Evolutionary conservation across 2,329 filamentous ascomycete genomes (phyloP).

Genomic region (Aureobasidium sp.): DNA sequence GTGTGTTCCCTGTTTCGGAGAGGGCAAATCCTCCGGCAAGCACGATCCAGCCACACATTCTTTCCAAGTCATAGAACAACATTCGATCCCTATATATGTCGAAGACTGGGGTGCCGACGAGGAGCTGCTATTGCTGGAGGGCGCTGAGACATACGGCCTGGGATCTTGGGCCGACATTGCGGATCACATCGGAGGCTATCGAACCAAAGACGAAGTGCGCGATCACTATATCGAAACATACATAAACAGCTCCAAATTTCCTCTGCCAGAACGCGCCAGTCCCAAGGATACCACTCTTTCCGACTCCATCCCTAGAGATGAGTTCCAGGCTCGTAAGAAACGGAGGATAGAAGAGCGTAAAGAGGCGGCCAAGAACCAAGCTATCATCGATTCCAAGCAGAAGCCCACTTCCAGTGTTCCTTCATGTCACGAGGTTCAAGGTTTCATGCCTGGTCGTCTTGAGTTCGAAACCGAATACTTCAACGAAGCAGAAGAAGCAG

Average conservation of each 20-base stretch:
- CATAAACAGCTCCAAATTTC: slow-evolving; percentile 74
- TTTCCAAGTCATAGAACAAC: slow-evolving; percentile 93
- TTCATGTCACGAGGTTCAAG: slow-evolving; percentile 94
- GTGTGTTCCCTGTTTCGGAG: slow-evolving; percentile 89
- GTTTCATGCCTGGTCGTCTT: slow-evolving; percentile 94
- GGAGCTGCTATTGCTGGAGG: slow-evolving; percentile 86
- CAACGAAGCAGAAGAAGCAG: slow-evolving; percentile 95
- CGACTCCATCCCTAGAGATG: slow-evolving; percentile 75
- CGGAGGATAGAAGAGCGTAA: slow-evolving; percentile 85
- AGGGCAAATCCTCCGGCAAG: slow-evolving; percentile 69
- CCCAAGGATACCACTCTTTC: slow-evolving; percentile 73
- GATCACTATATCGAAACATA: slow-evolving; percentile 91
- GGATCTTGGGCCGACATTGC: slow-evolving; percentile 98
- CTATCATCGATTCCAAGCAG: slow-evolving; percentile 79
- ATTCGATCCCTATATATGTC: slow-evolving; percentile 94
- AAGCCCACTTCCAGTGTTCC: slow-evolving; percentile 95
- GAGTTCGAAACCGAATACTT: slow-evolving; percentile 98
- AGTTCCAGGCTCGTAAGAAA: slow-evolving; percentile 91
- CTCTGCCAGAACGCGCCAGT: slow-evolving; percentile 77
- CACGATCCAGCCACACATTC: slow-evolving; percentile 83
- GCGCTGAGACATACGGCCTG: slow-evolving; percentile 89
- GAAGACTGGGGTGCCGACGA: slow-evolving; percentile 96
- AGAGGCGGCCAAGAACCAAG: slow-evolving; percentile 75
- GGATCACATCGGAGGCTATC: slow-evolving; percentile 93
- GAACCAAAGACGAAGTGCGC: slow-evolving; percentile 89